Evolutionary conservation across 2,329 filamentous ascomycete genomes (phyloP).

Genomic region (Madurella fahalii): DNA sequence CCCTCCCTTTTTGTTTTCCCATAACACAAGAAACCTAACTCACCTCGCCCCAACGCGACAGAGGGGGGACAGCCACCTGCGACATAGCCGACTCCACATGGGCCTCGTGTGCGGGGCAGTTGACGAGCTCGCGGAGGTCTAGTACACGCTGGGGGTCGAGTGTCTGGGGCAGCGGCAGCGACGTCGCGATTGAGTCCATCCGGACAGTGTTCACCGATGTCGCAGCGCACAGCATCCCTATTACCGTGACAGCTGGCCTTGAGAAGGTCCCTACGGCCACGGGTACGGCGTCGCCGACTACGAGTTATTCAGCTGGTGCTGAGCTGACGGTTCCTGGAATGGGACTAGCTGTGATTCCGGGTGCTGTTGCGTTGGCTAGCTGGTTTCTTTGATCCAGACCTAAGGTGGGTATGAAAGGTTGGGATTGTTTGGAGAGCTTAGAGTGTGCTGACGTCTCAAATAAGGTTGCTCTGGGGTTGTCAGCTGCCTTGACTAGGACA

Average conservation of each 20-base stretch:
- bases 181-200: background rate
- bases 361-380: too few relatives aligned
- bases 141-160: background rate
- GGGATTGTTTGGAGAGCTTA: too few relatives aligned
- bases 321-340: too few relatives aligned
- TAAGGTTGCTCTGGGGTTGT: too few relatives aligned
- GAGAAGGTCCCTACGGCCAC: background rate
- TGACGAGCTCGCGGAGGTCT: background rate
- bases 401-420: too few relatives aligned
- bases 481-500: too few relatives aligned
- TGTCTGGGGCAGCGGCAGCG: too few relatives aligned
- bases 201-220: background rate
- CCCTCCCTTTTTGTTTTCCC: too few relatives aligned
- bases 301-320: background rate
- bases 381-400: too few relatives aligned
- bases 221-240: background rate
- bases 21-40: too few relatives aligned
- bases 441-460: too few relatives aligned
- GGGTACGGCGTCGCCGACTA: background rate
- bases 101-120: background rate
- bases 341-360: too few relatives aligned
- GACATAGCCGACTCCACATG: background rate
- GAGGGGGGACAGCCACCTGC: background rate
- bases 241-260: background rate
- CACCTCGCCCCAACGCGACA: background rate